A percentile compares a stretch with the other conserved stretches of the same genome.
Evolutionary conservation across 257 asterid genomes (phyloP).

Genomic region (Cruciata laevipes): DNA sequence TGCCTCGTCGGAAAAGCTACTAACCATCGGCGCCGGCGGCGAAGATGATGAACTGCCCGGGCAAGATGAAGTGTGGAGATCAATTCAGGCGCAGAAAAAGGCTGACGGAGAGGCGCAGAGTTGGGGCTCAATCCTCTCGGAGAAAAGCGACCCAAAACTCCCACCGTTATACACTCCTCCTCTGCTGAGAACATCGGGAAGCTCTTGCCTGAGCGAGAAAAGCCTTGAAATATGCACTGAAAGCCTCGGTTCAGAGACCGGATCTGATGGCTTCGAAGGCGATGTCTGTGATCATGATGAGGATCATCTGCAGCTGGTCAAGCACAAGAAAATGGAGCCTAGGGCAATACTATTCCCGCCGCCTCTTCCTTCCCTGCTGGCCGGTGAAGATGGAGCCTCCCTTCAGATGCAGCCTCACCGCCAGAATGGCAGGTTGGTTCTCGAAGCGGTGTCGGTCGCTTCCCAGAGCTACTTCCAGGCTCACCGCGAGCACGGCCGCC

Average conservation of each 20-base stretch:
- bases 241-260: constrained; percentile 85
- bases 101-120: not conserved
- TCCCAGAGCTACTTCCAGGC: constrained; percentile 46
- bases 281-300: constrained; percentile 16
- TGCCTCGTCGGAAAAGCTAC: constrained; percentile 29
- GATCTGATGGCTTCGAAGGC: constrained; percentile 47
- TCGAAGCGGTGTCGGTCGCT: constrained; percentile 57
- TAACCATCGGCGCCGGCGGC: not conserved
- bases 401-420: constrained; percentile 54
- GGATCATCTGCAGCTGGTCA: not conserved
- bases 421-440: constrained; percentile 57
- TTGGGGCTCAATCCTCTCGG: constrained; percentile 40
- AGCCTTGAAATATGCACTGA: constrained; percentile 84
- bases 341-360: constrained; percentile 82
- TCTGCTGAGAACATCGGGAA: constrained; percentile 37
- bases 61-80: constrained; percentile 50
- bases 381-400: constrained; percentile 39
- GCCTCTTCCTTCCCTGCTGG: constrained; percentile 47
- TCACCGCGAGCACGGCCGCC: constrained; percentile 58
- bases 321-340: constrained; percentile 27
- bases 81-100: constrained; percentile 33
- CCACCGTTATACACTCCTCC: constrained; percentile 57
- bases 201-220: constrained; percentile 42
- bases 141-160: constrained; percentile 28
- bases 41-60: constrained; percentile 18